Evolutionary conservation across 2,329 filamentous ascomycete species (phyloP).

Genomic region (Phyllosticta capitalensis): DNA sequence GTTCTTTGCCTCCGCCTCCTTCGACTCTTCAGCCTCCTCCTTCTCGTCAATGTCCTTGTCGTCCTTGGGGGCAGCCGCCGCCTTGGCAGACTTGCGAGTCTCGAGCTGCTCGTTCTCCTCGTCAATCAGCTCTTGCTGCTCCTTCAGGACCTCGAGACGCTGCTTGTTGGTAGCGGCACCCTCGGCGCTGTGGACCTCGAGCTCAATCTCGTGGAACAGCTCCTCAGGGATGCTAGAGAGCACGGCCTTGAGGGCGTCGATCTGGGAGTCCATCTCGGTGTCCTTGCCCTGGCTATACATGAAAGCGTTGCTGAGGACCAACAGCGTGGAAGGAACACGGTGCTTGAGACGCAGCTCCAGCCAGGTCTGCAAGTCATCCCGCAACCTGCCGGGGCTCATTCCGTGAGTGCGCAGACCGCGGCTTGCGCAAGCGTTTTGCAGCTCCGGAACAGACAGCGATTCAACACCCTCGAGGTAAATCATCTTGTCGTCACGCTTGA

Average conservation of each 20-base stretch:
- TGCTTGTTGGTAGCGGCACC: conserved; percentile 98
- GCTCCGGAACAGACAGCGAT: conserved; percentile 81
- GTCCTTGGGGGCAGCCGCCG: conserved; percentile 57
- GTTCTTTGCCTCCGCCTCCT: conserved; percentile 9
- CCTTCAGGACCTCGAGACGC: conserved; percentile 92
- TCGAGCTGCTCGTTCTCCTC: conserved; percentile 92
- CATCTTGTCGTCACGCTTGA: conserved; percentile 93
- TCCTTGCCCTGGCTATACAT: conserved; percentile 89
- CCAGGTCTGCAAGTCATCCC: conserved; percentile 89
- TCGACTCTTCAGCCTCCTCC: conserved; percentile 26
- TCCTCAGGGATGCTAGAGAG: conserved; percentile 94
- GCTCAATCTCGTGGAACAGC: conserved; percentile 97
- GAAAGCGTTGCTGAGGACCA: conserved; percentile 95
- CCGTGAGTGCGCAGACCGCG: conserved; percentile 89
- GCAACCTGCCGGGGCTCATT: conserved; percentile 76
- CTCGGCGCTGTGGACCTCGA: conserved; percentile 94
- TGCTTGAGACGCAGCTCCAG: conserved; percentile 86
- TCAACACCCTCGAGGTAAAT: conserved; percentile 93
- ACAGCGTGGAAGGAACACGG: conserved; percentile 88
- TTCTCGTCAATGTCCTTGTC: conserved; percentile 90
- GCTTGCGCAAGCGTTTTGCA: conserved; percentile 84
- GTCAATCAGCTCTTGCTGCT: conserved; percentile 95
- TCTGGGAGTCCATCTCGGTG: conserved; percentile 73
- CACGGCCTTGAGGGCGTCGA: conserved; percentile 86
- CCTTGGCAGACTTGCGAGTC: conserved; percentile 57